Evolutionary conservation across 2,329 filamentous ascomycete species (phyloP), one percentile per base, ranked within the genome.

Genomic region (Fusarium miscanthi): DNA sequence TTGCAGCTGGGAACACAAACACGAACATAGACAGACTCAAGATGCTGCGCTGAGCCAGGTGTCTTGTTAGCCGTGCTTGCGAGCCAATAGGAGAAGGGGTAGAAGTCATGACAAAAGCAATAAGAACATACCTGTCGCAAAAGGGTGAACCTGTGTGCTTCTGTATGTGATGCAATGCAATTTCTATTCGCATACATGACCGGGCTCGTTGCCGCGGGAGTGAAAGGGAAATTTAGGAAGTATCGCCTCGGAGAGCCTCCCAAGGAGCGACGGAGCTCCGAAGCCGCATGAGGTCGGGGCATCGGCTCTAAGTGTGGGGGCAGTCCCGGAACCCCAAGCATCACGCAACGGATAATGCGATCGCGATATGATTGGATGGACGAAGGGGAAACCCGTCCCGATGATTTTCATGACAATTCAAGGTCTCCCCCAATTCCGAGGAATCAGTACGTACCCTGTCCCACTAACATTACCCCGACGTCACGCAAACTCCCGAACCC

Each of bases 221-320:
- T 43, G 51, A 46, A 69, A 66, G 56, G 62, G 38, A 72, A 31
- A 72, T 53, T 58, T 59, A 72, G 64, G 57, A 62, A 48, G 53
- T 65, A 17, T 40, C 69, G 54, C 35, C 51, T 72, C 63, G 72
- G 73, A 75, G 63, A 71, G 53, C 49, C 61, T 52, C 45, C 66
- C 37, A 74, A 65, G 52, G 10, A 64, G 59, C 63, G 66, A 65
- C 75, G 74, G 75, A 77, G 74, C 62, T 75, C 74, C 75, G 75
- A 77, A 75, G 68, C 67, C 63, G 66, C 37, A 52, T 56, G 27
- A 61, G 70, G 67, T 77, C 75, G 75, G 75, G 69, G 71, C 62
- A 76, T 77, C 75, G 75, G 75, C 64, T 77, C 64, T 77, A 77
- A 77, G 61, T 66, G 65, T 74, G 66, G 75, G 72, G 75, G 56